Conservation (phyloP, 163 green algal genomes). For the Trebouxia gelatinosa region DNA sequence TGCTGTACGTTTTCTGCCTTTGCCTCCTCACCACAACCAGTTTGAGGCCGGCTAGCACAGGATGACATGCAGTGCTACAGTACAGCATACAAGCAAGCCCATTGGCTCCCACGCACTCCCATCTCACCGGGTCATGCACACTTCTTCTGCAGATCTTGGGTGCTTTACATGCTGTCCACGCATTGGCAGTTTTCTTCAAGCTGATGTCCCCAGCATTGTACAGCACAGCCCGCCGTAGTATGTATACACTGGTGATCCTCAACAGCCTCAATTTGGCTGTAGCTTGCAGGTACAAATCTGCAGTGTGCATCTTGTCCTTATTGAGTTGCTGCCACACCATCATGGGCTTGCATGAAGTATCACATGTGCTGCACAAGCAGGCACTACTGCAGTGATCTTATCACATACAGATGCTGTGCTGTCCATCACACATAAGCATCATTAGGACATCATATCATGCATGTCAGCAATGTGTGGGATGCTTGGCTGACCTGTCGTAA, state of each 20-base stretch:
- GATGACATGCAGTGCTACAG: not conserved
- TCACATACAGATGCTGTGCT: too few species aligned
- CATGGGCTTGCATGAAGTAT: too few species aligned
- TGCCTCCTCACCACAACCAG: too few species aligned
- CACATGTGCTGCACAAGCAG: too few species aligned
- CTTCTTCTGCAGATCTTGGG: conserved; percentile 49
- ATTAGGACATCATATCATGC: too few species aligned
- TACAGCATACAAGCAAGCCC: not conserved
- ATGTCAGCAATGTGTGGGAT: too few species aligned
- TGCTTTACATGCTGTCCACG: conserved; percentile 56
- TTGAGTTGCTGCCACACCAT: too few species aligned
- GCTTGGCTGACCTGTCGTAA: too few species aligned
- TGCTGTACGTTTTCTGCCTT: too few species aligned
- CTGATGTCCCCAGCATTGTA: conserved; percentile 48
- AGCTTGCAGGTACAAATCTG: conserved; percentile 61
- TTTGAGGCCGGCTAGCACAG: too few species aligned
- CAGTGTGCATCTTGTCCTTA: not conserved
- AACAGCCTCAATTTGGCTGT: conserved; percentile 70
- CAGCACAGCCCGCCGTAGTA: conserved; percentile 30
- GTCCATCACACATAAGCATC: too few species aligned
- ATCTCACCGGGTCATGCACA: not conserved
- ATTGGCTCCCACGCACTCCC: not conserved
- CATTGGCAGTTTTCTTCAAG: conserved; percentile 44
- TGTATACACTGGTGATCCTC: conserved; percentile 61
- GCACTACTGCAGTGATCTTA: too few species aligned